Conservation (phyloP, 2,329 filamentous ascomycete species). For the Ophiostoma tasmaniense region DNA sequence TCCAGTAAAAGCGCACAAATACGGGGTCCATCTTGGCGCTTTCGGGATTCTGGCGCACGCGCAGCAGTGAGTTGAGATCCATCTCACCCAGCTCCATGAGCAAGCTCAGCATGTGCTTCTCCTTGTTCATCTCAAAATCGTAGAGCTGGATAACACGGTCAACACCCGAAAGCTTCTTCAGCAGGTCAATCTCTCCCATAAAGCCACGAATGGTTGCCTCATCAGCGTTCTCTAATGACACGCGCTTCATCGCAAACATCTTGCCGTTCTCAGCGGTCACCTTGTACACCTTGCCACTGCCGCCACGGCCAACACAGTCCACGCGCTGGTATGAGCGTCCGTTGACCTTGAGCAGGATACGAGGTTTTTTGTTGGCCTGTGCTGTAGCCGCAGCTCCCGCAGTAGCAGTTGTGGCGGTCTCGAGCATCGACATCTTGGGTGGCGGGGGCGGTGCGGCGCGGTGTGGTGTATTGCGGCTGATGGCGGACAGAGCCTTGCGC, state of each 20-base stretch:
- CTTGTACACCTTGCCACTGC: slow-evolving; percentile 88
- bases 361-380: slow-evolving; percentile 60
- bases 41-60: slow-evolving; percentile 61
- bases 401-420: slow-evolving; percentile 74
- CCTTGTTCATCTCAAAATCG: slow-evolving; percentile 88
- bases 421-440: slow-evolving; percentile 94
- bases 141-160: slow-evolving; percentile 85
- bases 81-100: slow-evolving; percentile 97
- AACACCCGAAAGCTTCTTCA: slow-evolving; percentile 72
- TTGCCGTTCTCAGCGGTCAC: slow-evolving; percentile 97
- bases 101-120: slow-evolving; percentile 80
- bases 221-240: slow-evolving; percentile 84
- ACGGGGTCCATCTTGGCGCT: slow-evolving; percentile 73
- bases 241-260: slow-evolving; percentile 87
- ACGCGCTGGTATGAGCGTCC: slow-evolving; percentile 84
- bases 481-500: slow-evolving; percentile 44
- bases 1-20: slow-evolving; percentile 97
- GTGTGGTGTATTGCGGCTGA: slow-evolving; percentile 63
- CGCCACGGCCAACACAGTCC: slow-evolving; percentile 83
- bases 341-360: slow-evolving; percentile 80
- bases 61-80: slow-evolving; percentile 80
- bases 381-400: slow-evolving; percentile 71
- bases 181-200: slow-evolving; percentile 89
- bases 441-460: slow-evolving; percentile 70
- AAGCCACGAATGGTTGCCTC: slow-evolving; percentile 75